Evolutionary conservation across 2,329 filamentous ascomycete species (phyloP).

Genomic region (Alternaria gaisen): DNA sequence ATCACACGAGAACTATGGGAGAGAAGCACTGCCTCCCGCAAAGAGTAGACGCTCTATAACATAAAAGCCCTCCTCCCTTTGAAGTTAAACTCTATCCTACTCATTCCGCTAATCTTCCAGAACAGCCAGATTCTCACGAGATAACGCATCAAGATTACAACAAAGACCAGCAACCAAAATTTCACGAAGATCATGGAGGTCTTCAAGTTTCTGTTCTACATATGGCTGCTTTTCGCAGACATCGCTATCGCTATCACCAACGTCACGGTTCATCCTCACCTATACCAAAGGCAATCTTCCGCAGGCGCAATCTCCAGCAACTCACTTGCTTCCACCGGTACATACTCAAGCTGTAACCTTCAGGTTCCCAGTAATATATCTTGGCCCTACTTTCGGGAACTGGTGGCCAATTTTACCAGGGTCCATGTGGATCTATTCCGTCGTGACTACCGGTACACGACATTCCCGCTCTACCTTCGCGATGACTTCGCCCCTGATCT

Average conservation of each 20-base stretch:
- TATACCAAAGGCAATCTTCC: neutral
- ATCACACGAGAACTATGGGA: neutral
- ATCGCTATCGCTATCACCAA: fast-evolving
- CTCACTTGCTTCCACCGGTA: no score
- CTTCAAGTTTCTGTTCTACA: fast-evolving
- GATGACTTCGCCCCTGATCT: neutral
- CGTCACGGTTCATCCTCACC: neutral
- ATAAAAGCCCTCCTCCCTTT: neutral
- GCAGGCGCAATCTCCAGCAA: neutral
- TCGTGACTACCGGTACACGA: neutral
- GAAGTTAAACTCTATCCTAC: neutral
- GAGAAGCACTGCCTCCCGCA: neutral
- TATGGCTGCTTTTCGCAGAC: neutral
- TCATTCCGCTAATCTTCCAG: neutral
- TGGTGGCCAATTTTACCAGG: neutral
- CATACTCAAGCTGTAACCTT: neutral
- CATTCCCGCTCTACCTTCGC: conserved; percentile 5
- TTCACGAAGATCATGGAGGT: fast-evolving
- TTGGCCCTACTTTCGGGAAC: no score
- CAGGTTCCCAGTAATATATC: neutral
- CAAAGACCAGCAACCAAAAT: fast-evolving
- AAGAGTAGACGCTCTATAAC: fast-evolving
- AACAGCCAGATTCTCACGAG: no score
- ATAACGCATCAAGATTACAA: no score
- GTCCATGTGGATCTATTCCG: neutral